phyloP scores from a whole-genome alignment of 164 flowering plant genomes.

The Stephania cephalantha region DNA sequence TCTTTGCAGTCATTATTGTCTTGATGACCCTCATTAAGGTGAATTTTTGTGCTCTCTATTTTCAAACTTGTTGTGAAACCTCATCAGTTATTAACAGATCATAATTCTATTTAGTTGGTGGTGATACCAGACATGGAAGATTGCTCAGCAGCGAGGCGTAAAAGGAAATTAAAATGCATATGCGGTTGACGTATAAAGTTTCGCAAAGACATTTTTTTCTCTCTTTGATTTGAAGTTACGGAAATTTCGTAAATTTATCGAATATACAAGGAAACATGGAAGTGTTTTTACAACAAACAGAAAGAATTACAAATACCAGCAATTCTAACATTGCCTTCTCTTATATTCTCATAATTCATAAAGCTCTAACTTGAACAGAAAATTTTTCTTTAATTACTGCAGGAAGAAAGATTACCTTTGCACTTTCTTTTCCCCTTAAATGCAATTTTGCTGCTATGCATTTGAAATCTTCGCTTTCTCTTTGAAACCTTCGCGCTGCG shows the following conservation, averaged over 20 bases:
- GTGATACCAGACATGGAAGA: background rate
- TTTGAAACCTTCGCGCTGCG: no score
- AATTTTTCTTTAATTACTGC: background rate
- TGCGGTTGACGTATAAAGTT: background rate
- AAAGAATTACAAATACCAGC: background rate
- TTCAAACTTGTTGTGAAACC: background rate
- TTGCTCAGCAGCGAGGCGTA: background rate
- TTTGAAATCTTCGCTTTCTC: no score
- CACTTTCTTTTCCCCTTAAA: background rate
- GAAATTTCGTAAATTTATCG: no score
- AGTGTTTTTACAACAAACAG: background rate
- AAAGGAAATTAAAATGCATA: background rate
- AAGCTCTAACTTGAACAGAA: no score
- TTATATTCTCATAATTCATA: no score
- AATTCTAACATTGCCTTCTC: background rate
- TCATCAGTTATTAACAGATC: background rate
- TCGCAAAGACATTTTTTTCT: background rate
- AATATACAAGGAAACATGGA: background rate
- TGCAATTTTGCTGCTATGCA: no score
- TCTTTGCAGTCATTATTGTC: background rate
- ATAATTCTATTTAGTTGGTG: no score
- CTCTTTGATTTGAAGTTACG: no score
- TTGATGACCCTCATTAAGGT: background rate
- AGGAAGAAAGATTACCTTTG: background rate
- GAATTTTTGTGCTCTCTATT: background rate